Evolutionary conservation across 768 basidiomycete genomes (phyloP).

Genomic region (Trametes maxima): DNA sequence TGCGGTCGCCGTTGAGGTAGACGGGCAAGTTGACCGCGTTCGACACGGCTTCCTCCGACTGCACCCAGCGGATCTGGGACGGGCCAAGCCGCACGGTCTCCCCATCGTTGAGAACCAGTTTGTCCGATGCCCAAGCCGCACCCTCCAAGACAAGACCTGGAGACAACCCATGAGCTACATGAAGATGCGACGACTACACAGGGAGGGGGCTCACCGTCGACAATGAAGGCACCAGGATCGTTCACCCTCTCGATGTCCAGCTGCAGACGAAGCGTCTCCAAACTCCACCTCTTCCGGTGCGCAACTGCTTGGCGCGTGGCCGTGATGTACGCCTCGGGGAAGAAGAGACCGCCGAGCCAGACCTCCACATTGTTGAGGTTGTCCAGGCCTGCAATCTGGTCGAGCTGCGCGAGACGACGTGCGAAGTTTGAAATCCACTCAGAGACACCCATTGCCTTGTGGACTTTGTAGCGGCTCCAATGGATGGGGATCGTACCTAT

Average conservation of each 20-base stretch:
- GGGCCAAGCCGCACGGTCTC: slow-evolving; percentile 75
- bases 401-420: slow-evolving; percentile 81
- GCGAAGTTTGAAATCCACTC: slow-evolving; percentile 86
- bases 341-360: slow-evolving; percentile 94
- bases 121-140: slow-evolving; percentile 70
- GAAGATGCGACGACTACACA: slow-evolving; percentile 3
- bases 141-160: slow-evolving; percentile 87
- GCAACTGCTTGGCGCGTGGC: slow-evolving; percentile 96
- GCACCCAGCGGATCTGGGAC: slow-evolving; percentile 88
- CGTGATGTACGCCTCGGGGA: slow-evolving; percentile 95
- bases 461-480: slow-evolving; percentile 90
- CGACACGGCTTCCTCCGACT: slow-evolving; percentile 43
- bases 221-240: slow-evolving; percentile 77
- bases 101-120: slow-evolving; percentile 83
- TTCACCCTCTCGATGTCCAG: slow-evolving; percentile 83
- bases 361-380: slow-evolving; percentile 73
- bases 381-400: slow-evolving; percentile 65
- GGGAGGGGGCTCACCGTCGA: slow-evolving; percentile 68
- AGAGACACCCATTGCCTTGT: slow-evolving; percentile 76
- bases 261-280: slow-evolving; percentile 82
- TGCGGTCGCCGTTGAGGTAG: slow-evolving; percentile 88
- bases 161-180: neutral
- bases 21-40: slow-evolving; percentile 81
- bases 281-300: slow-evolving; percentile 87
- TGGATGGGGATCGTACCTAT: slow-evolving; percentile 84